phyloP scores from a whole-genome alignment of 2,329 filamentous ascomycete genomes.

The Tothia fuscella region DNA sequence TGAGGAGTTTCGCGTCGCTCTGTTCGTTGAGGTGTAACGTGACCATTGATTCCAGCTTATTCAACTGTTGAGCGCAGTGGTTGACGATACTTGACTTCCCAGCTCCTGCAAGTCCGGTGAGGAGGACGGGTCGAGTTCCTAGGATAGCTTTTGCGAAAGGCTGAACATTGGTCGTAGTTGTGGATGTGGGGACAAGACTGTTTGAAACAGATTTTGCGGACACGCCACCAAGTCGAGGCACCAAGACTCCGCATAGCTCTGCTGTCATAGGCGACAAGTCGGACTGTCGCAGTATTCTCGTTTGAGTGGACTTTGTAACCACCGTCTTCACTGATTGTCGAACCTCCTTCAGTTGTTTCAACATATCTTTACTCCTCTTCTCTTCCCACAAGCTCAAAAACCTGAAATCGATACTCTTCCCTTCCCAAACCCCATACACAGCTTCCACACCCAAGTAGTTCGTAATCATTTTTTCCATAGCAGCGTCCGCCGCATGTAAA shows the following conservation, averaged over 20 bases:
- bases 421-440: slow-evolving; percentile 64
- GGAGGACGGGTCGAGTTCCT: slow-evolving; percentile 57
- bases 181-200: slow-evolving; percentile 51
- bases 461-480: slow-evolving; percentile 58
- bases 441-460: slow-evolving; percentile 51
- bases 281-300: background rate
- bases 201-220: slow-evolving; percentile 16
- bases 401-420: slow-evolving; percentile 60
- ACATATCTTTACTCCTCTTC: slow-evolving; percentile 34
- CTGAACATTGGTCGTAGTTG: slow-evolving; percentile 60
- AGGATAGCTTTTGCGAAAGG: slow-evolving; percentile 57
- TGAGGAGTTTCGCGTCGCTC: slow-evolving; percentile 90
- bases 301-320: background rate
- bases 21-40: slow-evolving; percentile 96
- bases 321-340: background rate
- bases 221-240: slow-evolving; percentile 25
- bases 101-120: slow-evolving; percentile 72
- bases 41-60: slow-evolving; percentile 71
- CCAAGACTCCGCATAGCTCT: slow-evolving; percentile 25
- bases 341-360: background rate
- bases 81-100: slow-evolving; percentile 84
- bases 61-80: slow-evolving; percentile 68
- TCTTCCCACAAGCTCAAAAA: slow-evolving; percentile 58
- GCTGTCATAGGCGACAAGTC: slow-evolving; percentile 22
- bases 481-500: slow-evolving; percentile 67